These are phyloP conservation scores for Oryza longistaminata DNA, from an alignment of 176 grass and related monocot genomes.

Conservation along the genomic window DNA sequence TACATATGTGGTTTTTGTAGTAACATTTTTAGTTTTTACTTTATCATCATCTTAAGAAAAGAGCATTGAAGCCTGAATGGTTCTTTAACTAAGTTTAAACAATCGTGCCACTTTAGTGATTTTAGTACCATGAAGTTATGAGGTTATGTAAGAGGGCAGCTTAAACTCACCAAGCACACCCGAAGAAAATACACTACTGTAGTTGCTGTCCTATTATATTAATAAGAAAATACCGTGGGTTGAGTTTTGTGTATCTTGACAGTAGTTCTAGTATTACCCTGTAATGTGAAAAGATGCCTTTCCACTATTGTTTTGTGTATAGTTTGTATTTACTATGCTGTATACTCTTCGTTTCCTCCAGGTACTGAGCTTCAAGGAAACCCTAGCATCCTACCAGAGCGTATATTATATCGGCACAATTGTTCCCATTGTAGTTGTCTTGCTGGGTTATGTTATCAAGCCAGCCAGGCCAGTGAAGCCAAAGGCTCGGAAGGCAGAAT, in stretches of 20 bases:
- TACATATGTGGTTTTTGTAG: background rate
- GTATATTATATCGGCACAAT: conserved; percentile 88
- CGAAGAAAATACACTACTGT: conserved; percentile 17
- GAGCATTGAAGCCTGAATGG: background rate
- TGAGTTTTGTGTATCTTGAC: background rate
- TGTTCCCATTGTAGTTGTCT: conserved; percentile 62
- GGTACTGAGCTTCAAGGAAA: conserved; percentile 96
- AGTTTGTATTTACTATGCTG: background rate
- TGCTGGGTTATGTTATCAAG: conserved; percentile 82
- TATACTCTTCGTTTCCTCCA: conserved; percentile 32
- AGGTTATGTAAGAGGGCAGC: background rate
- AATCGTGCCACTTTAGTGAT: background rate
- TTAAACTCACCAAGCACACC: background rate
- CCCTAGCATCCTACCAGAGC: conserved; percentile 78
- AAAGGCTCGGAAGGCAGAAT: conserved; percentile 77
- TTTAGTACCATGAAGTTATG: conserved; percentile 22
- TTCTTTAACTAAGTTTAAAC: background rate
- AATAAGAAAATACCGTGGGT: background rate
- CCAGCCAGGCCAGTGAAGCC: conserved; percentile 65
- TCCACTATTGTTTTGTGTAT: background rate
- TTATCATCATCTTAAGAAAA: background rate
- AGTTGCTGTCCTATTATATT: background rate
- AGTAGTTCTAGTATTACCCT: background rate
- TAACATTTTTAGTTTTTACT: background rate
- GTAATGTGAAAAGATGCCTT: background rate